phyloP scores from a whole-genome alignment of 2,329 filamentous ascomycete genomes.

The Thielaviopsis populi region DNA sequence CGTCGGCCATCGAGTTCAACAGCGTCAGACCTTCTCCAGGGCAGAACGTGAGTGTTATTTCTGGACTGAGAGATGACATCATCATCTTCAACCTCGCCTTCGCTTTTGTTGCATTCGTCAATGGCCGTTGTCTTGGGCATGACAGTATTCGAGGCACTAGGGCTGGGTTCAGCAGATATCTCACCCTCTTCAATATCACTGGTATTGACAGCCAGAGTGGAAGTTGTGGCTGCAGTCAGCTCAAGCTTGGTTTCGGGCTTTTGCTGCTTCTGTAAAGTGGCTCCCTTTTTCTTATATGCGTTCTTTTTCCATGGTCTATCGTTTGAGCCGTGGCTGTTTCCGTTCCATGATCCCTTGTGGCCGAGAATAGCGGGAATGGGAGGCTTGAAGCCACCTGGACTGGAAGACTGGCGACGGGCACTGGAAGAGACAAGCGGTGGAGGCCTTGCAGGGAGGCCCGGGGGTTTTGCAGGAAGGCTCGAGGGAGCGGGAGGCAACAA shows the following conservation, averaged over 20 bases:
- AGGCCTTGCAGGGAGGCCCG: constrained; percentile 9
- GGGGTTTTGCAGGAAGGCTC: constrained; percentile 10
- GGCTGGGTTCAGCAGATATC: neutral
- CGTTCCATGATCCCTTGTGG: neutral
- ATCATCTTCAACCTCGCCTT: constrained; percentile 2
- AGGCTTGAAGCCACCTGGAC: neutral
- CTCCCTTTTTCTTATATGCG: neutral
- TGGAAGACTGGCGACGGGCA: neutral
- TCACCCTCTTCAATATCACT: constrained; percentile 6
- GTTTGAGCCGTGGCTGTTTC: neutral
- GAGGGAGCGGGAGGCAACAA: constrained; percentile 4
- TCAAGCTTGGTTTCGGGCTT: neutral
- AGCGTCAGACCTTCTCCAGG: neutral
- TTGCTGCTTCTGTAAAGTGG: neutral
- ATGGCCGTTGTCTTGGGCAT: neutral
- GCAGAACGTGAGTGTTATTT: neutral
- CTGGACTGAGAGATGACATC: neutral
- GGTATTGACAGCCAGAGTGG: neutral
- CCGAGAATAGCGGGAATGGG: neutral
- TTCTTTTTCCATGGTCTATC: constrained; percentile 6
- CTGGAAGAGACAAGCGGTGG: neutral
- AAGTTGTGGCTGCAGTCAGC: neutral
- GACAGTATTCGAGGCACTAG: neutral
- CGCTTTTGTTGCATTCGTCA: neutral
- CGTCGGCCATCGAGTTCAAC: neutral